Percentiles rank a stretch among this genome's conserved stretches.
phyloP scores from a whole-genome alignment of 2,329 filamentous ascomycete genomes.

The Aureobasidium sp. region DNA sequence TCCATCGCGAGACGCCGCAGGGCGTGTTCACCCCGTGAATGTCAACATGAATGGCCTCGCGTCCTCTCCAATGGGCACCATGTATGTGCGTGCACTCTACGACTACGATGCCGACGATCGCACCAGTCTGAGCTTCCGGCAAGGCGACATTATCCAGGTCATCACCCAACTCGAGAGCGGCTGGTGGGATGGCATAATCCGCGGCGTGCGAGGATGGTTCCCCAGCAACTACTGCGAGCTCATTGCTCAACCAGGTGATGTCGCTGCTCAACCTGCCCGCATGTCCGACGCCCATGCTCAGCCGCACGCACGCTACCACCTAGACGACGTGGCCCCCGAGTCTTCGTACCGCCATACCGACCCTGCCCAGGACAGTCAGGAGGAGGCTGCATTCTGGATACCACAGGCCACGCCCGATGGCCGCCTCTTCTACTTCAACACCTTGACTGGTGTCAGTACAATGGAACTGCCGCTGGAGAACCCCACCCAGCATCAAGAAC shows the following conservation, averaged over 20 bases:
- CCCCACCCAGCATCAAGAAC: slow-evolving; percentile 70
- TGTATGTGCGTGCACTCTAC: slow-evolving; percentile 94
- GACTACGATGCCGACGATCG: slow-evolving; percentile 97
- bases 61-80: slow-evolving; percentile 45
- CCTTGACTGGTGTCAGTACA: slow-evolving; percentile 86
- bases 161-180: slow-evolving; percentile 96
- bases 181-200: slow-evolving; percentile 99
- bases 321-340: slow-evolving; percentile 23
- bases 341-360: slow-evolving; percentile 60
- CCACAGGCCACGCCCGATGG: slow-evolving; percentile 93
- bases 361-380: slow-evolving; percentile 53
- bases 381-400: slow-evolving; percentile 95
- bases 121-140: slow-evolving; percentile 91
- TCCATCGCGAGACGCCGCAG: not conserved
- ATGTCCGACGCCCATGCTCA: slow-evolving; percentile 44
- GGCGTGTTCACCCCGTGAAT: slow-evolving; percentile 11
- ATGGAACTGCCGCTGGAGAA: slow-evolving; percentile 93
- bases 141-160: slow-evolving; percentile 96
- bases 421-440: slow-evolving; percentile 95
- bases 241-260: slow-evolving; percentile 66
- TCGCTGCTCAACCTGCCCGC: slow-evolving; percentile 42
- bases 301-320: slow-evolving; percentile 20
- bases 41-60: slow-evolving; percentile 43
- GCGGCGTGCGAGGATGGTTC: slow-evolving; percentile 95
- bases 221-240: slow-evolving; percentile 97